Evolutionary conservation across 257 asterid genomes (phyloP).

Genomic region (Apocynum venetum): DNA sequence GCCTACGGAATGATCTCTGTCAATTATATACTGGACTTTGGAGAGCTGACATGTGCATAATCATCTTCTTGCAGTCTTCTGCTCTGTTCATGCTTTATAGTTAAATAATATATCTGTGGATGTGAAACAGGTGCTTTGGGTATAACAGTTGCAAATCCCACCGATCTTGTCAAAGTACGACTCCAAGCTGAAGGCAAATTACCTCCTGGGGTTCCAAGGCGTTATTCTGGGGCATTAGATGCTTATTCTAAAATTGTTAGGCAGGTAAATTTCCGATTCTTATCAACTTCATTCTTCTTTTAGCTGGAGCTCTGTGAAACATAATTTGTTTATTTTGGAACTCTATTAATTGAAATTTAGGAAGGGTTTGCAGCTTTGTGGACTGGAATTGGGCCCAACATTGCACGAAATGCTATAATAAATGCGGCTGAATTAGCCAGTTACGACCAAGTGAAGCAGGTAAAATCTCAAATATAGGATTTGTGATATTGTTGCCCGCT

Average conservation of each 20-base stretch:
- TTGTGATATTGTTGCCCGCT: not conserved
- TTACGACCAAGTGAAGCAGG: slow-evolving; percentile 99
- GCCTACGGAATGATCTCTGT: not conserved
- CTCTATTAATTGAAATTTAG: slow-evolving; percentile 28
- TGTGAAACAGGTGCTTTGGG: slow-evolving; percentile 68
- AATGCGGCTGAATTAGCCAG: slow-evolving; percentile 98
- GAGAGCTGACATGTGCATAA: not conserved
- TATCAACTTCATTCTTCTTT: not conserved
- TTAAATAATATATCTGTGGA: not conserved
- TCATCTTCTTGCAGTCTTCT: not conserved
- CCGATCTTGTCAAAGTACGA: slow-evolving; percentile 96
- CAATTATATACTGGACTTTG: not conserved
- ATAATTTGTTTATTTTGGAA: not conserved
- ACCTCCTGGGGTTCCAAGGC: slow-evolving; percentile 91
- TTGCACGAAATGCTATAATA: slow-evolving; percentile 95
- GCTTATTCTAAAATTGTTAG: slow-evolving; percentile 84
- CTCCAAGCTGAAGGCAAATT: slow-evolving; percentile 97
- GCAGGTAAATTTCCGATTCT: slow-evolving; percentile 52
- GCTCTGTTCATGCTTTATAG: not conserved
- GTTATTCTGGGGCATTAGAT: slow-evolving; percentile 90
- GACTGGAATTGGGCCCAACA: slow-evolving; percentile 96
- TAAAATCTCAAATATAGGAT: slow-evolving; percentile 15
- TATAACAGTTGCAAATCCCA: slow-evolving; percentile 84
- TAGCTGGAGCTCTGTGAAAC: not conserved
- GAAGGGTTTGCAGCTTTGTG: slow-evolving; percentile 83